phyloP scores from a whole-genome alignment of 2,329 filamentous ascomycete genomes.

The Colletotrichum cordylinicola region DNA sequence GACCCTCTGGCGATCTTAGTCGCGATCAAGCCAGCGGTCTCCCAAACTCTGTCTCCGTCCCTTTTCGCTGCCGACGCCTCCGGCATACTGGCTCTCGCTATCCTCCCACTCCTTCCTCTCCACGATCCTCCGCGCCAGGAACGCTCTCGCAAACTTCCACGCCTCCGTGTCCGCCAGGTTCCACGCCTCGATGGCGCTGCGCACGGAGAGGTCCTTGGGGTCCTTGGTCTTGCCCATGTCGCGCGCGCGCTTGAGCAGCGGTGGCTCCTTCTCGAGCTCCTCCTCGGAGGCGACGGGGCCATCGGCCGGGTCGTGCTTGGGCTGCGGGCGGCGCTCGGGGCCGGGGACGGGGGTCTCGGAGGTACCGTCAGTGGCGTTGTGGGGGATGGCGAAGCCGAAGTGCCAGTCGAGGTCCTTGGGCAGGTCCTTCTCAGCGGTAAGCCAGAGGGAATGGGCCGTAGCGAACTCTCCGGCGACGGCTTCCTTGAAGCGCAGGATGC shows the following conservation, averaged over 20 bases:
- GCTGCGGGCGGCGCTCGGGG: slow-evolving; percentile 59
- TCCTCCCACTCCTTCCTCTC: slow-evolving; percentile 75
- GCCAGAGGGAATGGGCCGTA: slow-evolving; percentile 75
- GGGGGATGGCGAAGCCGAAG: slow-evolving; percentile 84
- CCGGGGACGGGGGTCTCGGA: slow-evolving; percentile 64
- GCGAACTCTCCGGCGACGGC: slow-evolving; percentile 74
- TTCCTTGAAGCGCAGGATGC: slow-evolving; percentile 81
- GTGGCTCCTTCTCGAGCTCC: slow-evolving; percentile 59
- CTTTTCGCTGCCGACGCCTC: slow-evolving; percentile 62
- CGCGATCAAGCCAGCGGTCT: slow-evolving; percentile 40
- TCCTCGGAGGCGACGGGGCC: slow-evolving; percentile 57
- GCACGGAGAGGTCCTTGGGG: slow-evolving; percentile 50
- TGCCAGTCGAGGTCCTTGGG: slow-evolving; percentile 84
- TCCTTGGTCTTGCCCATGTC: slow-evolving; percentile 50
- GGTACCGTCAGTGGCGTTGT: slow-evolving; percentile 55
- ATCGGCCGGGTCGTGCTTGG: slow-evolving; percentile 51
- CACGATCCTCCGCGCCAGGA: slow-evolving; percentile 64
- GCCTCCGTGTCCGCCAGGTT: slow-evolving; percentile 77
- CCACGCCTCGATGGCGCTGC: slow-evolving; percentile 67
- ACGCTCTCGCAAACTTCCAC: slow-evolving; percentile 78
- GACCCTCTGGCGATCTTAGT: slow-evolving; percentile 3
- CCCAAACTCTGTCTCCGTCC: slow-evolving; percentile 37
- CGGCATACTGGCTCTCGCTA: slow-evolving; percentile 69
- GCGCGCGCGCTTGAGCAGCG: slow-evolving; percentile 53
- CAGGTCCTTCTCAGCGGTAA: slow-evolving; percentile 71